Evolutionary conservation across 345 rosid species (phyloP), one percentile per base, ranked within the genome.

Genomic region (Garcia nutans): DNA sequence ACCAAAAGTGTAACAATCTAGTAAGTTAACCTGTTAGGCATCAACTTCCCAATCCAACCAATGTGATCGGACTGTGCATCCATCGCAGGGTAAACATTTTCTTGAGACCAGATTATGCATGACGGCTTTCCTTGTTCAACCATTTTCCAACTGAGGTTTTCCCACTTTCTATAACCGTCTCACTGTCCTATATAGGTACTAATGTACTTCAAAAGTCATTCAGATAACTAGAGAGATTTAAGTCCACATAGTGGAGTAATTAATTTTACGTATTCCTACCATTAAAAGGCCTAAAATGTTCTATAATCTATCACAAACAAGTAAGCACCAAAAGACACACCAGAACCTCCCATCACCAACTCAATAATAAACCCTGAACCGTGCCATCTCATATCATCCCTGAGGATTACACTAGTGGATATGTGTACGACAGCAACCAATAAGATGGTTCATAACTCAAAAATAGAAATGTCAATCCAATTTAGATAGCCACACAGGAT

Each of bases 381-480:
- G 10, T 55, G 62, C 68, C 71, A 81, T 56, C 66, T 41, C 62
- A 58, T 31, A 20, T 50, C 49, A 50, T 80, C 74, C 59, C 70
- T 59, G 56, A 63, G 67, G 16, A 33, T 23, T 65, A 67, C 8
- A 59, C 44, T 22, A 12, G 54, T 24, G 44, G 33, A 16, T 60
- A 60, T 78, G 41, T 47, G 7, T 57, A 59, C 26, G 2, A 54
- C 49, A 74, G 33, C 33, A 74, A n/a, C 17, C 63, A 68, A 60
- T 8, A 7, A 28, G 11, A 55, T 47, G 50, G 57, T 70, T 63
- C 37, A 49, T 44, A 64, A 54, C 66, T 68, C 58, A 8, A 8
- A 37, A 15, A 54, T 67, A 9, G 72, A 56, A 47, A 47, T 54
- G 41, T 42, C 8, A n/a, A 7, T 73, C 58, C 61, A 70, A 31